These are phyloP conservation scores for Rhodomyrtus tomentosa DNA, from an alignment of 345 rosid genomes.

Conservation along the genomic window DNA sequence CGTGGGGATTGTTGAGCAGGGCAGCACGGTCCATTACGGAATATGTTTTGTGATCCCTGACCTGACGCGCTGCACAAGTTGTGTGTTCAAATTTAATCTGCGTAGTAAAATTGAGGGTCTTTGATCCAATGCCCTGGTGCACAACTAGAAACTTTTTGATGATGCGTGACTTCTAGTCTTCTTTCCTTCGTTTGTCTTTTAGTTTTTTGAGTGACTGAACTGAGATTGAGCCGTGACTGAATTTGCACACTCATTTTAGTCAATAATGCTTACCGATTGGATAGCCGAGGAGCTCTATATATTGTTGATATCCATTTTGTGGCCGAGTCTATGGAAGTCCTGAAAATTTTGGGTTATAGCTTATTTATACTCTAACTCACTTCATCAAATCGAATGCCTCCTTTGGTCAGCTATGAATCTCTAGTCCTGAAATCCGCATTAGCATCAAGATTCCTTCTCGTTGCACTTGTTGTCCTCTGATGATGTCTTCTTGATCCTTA, in stretches of 20 bases:
- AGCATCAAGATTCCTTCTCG: constrained; percentile 44
- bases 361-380: neutral
- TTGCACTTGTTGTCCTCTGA: constrained; percentile 46
- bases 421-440: constrained; percentile 44
- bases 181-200: neutral
- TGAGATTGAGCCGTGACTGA: neutral
- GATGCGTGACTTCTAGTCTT: neutral
- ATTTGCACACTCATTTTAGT: neutral
- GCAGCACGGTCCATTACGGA: neutral
- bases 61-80: neutral
- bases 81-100: neutral
- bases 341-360: neutral
- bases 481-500: constrained; percentile 56
- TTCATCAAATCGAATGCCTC: neutral
- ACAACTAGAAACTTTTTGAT: neutral
- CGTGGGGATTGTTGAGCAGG: neutral
- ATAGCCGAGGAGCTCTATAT: neutral
- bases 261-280: neutral
- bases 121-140: neutral
- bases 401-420: constrained; percentile 8
- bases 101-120: neutral
- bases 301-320: neutral
- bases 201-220: neutral
- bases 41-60: neutral
- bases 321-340: neutral